Base-by-base conservation (phyloP, 208 protist species). In the Leishmania turanica region DNA sequence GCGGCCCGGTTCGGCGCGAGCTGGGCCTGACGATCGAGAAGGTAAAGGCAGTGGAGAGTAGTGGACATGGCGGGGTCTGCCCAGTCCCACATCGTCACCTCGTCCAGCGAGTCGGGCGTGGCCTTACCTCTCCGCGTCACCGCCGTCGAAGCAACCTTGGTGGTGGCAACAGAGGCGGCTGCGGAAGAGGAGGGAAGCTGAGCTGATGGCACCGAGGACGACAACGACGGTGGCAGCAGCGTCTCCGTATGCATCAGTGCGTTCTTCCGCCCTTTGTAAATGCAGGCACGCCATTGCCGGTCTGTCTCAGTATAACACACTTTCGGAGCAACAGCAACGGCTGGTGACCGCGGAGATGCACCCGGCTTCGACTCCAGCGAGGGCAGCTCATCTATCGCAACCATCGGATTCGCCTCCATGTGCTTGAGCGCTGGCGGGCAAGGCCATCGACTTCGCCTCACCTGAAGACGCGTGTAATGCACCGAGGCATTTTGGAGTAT, bases 81-180 rank as follows among this genome's bases (percentile, higher is more conserved):
- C 77, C 71, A 85, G 49, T 85, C 82, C 82, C 82, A 85, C 82
- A 85, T 78, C 3, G 82, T 85, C 19, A 81, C 77, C 1, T 75
- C 19, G 27, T 75, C 64, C 1, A 81, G 72, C 3, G 62, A 56
- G 13, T 75, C 24, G 17, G 56, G 75, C 2, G 70, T 84, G 17
- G 47, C 45, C 51, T 80, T 70, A 47, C 6, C 21, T 8, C 68
- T 56, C 11, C 31, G 75, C 69, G 40, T 75, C 65, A 65, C 1
- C 24, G 74, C 31, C n/a, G 42, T 45, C 5, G 40, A 74, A 8
- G 71, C 13, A n/a, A 51, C 24, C 0, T 21, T 53, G 47, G 8
- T 19, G 64, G 27, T 17, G 34, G 31, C 9, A 4, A 19, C 64
- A 42, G 64, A 24, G 34, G 31, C 27, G 34, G 15, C 27, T 69